Percentiles rank a stretch among this genome's conserved stretches.
These are phyloP conservation scores for Tylopilus sp. DNA, from an alignment of 768 basidiomycete species.

Conservation along the genomic window DNA sequence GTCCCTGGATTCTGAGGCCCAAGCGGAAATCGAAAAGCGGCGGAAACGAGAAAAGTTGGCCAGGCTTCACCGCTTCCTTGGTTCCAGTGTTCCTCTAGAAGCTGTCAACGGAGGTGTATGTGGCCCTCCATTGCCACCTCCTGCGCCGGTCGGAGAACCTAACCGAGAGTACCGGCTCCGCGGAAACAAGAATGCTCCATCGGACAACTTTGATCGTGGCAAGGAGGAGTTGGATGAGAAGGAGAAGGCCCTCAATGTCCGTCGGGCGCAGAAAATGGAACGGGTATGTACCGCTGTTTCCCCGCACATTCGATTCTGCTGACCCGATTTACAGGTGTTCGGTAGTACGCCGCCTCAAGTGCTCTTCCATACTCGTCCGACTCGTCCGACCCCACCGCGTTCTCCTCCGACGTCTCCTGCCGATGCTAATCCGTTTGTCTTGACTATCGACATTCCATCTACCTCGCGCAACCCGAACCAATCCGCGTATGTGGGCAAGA, in stretches of 20 bases:
- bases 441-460: conserved; percentile 21
- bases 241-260: conserved; percentile 79
- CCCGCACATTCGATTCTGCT: background rate
- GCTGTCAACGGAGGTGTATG: conserved; percentile 54
- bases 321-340: conserved; percentile 54
- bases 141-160: conserved; percentile 28
- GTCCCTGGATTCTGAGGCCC: conserved; percentile 48
- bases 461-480: conserved; percentile 44
- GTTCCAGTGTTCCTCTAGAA: conserved; percentile 72
- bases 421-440: conserved; percentile 14
- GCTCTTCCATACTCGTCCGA: conserved; percentile 67
- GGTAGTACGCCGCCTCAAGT: conserved; percentile 77
- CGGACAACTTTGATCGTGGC: conserved; percentile 55
- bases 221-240: conserved; percentile 67
- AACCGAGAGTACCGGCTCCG: conserved; percentile 41
- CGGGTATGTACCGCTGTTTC: conserved; percentile 46
- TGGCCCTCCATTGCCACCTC: conserved; percentile 32
- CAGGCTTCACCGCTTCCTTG: conserved; percentile 81
- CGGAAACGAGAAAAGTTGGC: conserved; percentile 75
- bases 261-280: conserved; percentile 84
- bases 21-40: conserved; percentile 58
- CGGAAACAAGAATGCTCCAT: conserved; percentile 45
- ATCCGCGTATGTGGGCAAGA: conserved; percentile 48
- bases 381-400: conserved; percentile 33
- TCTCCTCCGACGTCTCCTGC: conserved; percentile 26